Evolutionary conservation across 2,329 filamentous ascomycete species (phyloP).

Genomic region (Trichocomaceae sp.): DNA sequence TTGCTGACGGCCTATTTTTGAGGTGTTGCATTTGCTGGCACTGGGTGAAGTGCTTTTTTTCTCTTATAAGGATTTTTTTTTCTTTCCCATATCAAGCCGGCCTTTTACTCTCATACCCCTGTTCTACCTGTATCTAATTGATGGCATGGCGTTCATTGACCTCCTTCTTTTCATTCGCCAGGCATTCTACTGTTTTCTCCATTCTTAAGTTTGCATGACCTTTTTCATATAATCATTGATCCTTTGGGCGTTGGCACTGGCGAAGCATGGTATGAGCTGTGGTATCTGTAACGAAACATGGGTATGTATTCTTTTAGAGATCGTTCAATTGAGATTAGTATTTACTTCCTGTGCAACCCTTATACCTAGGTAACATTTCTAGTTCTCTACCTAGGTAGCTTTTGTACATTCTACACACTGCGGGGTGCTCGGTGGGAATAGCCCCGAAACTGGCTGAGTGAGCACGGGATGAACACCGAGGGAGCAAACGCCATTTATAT

Average conservation of each 20-base stretch:
- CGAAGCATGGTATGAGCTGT: background rate
- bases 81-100: background rate
- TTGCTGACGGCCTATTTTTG: background rate
- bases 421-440: constrained; percentile 3
- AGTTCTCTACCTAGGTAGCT: background rate
- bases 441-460: background rate
- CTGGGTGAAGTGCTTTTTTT: background rate
- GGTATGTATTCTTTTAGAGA: background rate
- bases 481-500: background rate
- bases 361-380: too few species aligned
- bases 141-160: constrained; percentile 3
- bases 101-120: background rate
- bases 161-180: background rate
- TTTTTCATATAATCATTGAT: background rate
- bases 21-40: constrained; percentile 4
- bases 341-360: background rate
- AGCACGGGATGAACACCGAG: constrained; percentile 4
- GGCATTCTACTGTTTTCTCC: background rate
- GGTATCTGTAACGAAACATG: background rate
- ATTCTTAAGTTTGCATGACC: constrained; percentile 1
- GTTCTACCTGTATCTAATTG: constrained; percentile 3
- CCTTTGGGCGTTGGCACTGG: background rate
- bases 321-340: background rate
- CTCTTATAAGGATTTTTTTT: background rate
- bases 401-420: too few species aligned